Evolutionary conservation across 2,329 filamentous ascomycete species (phyloP), one percentile per base, ranked within the genome.

Genomic region (Colletotrichum trifolii): DNA sequence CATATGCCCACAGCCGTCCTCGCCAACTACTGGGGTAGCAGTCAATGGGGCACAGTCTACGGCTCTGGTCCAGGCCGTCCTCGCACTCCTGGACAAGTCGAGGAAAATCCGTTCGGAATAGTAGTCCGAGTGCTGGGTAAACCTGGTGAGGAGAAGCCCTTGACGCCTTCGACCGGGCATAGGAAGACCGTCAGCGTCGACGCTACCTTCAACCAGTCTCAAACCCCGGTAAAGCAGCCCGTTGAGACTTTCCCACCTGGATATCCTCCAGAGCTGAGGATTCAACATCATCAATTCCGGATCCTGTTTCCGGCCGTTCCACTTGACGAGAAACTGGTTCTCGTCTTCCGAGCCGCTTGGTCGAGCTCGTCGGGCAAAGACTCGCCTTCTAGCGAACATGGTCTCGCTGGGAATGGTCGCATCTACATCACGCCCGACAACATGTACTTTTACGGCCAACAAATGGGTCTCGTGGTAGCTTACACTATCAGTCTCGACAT

Each of bases 381-480:
- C 15, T 78, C 80, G 8, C 76, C 78, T 4, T 76, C 74, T 58
- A 79, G 79, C 13, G 71, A 73, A 1, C 75, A 43, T 33, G 76
- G 73, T 66, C 93, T 98, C 69, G 79, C 83, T 25, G 85, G 85
- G 15, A 86, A 86, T 60, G 86, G 96, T 1, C 88, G 96, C 57
- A 89, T 97, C 33, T 99, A 96, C 75, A 89, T 97, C 65, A 98
- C 95, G 1, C 85, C 90, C 0, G 89, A 91, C 67, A 91, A 94
- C 69, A 89, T 99, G 75, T 98, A 97, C 77, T 98, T 99, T 74
- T 99, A 97, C 78, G 96, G 94, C 71, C 92, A 98, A 73, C 92
- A 97, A 73, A 89, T 97, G 75, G 96, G 96, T 6, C 85, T 99
- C 6, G 91, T 98, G 1, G 84, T 97, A 40, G 92, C 95, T 1